A percentile compares a stretch with the other conserved stretches of the same genome.
Evolutionary conservation across 148 eudicot species (phyloP).

Genomic region (Rhododendron molle): DNA sequence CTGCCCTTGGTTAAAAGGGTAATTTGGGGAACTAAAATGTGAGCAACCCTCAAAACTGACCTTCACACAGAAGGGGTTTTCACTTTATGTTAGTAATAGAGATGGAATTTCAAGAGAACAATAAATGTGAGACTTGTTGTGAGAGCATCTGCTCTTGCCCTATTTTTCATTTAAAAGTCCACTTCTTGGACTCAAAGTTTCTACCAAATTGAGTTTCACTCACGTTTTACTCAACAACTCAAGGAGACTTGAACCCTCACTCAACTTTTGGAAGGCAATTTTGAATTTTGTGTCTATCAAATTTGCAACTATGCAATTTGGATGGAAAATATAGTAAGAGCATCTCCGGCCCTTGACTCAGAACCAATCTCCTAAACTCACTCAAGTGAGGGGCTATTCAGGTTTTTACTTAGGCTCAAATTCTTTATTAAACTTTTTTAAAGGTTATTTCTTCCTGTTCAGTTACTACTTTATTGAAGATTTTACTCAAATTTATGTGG

Average conservation of each 20-base stretch:
- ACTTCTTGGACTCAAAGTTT: background rate
- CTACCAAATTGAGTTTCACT: background rate
- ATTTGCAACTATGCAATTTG: background rate
- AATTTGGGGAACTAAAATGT: background rate
- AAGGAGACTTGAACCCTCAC: background rate
- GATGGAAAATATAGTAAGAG: background rate
- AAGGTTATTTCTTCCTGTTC: too few relatives aligned
- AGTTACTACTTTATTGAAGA: too few relatives aligned
- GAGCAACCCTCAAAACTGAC: background rate
- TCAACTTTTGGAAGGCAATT: background rate
- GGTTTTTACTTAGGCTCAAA: too few relatives aligned
- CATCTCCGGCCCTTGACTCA: too few relatives aligned
- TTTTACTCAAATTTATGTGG: too few relatives aligned
- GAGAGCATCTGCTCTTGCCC: background rate
- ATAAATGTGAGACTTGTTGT: background rate
- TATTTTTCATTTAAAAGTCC: too few relatives aligned
- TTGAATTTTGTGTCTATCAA: background rate
- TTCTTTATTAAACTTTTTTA: too few relatives aligned
- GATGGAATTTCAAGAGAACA: background rate
- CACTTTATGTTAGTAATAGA: background rate
- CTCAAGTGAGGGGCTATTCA: too few relatives aligned
- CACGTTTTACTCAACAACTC: too few relatives aligned
- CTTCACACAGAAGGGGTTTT: background rate
- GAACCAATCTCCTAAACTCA: too few relatives aligned
- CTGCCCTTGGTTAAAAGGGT: background rate